A percentile compares a stretch with the other conserved stretches of the same genome.
These are phyloP conservation scores for Pyropia haitanensis DNA, from an alignment of 23 red algal species.

Conservation along the genomic window DNA sequence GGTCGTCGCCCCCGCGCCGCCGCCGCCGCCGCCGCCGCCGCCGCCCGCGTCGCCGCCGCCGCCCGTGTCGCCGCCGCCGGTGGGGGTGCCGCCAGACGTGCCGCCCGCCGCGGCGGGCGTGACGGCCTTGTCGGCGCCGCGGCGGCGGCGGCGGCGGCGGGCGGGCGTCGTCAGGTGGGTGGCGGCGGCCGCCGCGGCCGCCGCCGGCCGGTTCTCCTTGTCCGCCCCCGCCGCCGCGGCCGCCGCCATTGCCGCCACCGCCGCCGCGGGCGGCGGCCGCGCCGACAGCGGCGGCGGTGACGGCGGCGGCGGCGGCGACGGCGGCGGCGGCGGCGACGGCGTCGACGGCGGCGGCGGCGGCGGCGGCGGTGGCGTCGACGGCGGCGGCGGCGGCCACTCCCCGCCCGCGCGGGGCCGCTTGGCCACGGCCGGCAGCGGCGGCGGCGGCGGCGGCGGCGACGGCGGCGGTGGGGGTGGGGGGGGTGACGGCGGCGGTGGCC, in stretches of 20 bases:
- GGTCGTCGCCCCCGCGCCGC: too few species aligned
- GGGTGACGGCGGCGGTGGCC: constrained; percentile 4
- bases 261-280: neutral
- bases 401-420: neutral
- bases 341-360: neutral
- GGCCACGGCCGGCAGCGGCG: neutral
- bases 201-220: too few species aligned
- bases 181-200: too few species aligned
- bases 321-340: constrained; percentile 2
- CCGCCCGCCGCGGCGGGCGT: too few species aligned
- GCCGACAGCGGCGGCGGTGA: neutral
- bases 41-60: too few species aligned
- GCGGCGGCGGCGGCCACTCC: neutral
- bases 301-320: neutral
- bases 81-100: too few species aligned
- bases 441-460: neutral
- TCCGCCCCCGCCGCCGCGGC: neutral
- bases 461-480: neutral
- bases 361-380: neutral
- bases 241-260: neutral
- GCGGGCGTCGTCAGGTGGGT: too few species aligned
- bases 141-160: too few species aligned
- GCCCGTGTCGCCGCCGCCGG: too few species aligned
- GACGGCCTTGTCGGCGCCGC: too few species aligned
- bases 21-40: too few species aligned